A percentile compares a stretch with the other conserved stretches of the same genome.
phyloP scores from a whole-genome alignment of 2,329 filamentous ascomycete species.

The Xylariaceae sp. region DNA sequence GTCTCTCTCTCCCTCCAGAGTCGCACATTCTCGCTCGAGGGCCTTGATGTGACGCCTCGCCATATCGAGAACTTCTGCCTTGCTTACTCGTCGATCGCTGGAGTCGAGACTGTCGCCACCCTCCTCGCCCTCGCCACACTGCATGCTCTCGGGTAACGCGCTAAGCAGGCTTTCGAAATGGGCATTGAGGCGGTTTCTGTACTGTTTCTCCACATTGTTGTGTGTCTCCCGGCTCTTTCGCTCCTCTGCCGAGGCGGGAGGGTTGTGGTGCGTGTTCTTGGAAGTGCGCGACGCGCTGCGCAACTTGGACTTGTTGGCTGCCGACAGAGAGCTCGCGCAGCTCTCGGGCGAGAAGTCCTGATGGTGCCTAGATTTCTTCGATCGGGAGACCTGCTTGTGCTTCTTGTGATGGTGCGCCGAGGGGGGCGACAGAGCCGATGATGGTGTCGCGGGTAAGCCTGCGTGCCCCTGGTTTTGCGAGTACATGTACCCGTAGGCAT shows the following conservation, averaged over 20 bases:
- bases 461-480: constrained; percentile 18
- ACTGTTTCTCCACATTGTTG: constrained; percentile 46
- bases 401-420: constrained; percentile 6
- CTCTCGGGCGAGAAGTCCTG: not conserved
- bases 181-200: constrained; percentile 41
- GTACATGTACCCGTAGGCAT: constrained; percentile 22
- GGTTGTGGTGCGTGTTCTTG: constrained; percentile 32
- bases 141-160: constrained; percentile 34
- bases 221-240: constrained; percentile 33
- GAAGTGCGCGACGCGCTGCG: constrained; percentile 30
- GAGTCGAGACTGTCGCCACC: constrained; percentile 12
- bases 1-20: constrained; percentile 33
- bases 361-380: constrained; percentile 13
- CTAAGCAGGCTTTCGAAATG: constrained; percentile 41
- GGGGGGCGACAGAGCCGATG: constrained; percentile 14
- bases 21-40: constrained; percentile 34
- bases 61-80: constrained; percentile 42
- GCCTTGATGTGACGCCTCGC: constrained; percentile 37
- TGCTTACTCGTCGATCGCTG: constrained; percentile 32
- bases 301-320: constrained; percentile 19
- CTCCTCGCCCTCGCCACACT: constrained; percentile 24
- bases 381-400: constrained; percentile 13
- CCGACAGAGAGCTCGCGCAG: not conserved
- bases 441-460: constrained; percentile 11
- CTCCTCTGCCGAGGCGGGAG: constrained; percentile 28